These are phyloP conservation scores for Candida arabinofermentans DNA, from an alignment of 805 yeast genomes.

Conservation along the genomic window DNA sequence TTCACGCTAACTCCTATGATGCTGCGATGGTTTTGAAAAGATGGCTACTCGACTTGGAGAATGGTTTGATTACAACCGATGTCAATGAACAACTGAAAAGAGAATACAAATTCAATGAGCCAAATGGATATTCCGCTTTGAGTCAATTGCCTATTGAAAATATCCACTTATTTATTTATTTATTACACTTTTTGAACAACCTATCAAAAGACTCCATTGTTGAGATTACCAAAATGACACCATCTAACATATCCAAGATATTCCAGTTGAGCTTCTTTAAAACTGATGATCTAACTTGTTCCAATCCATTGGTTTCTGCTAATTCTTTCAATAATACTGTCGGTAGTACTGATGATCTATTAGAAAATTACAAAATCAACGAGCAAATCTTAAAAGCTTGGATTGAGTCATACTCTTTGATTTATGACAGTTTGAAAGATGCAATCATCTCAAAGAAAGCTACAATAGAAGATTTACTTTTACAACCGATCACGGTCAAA, in stretches of 20 bases:
- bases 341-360: constrained; percentile 25
- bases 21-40: constrained; percentile 35
- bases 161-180: constrained; percentile 28
- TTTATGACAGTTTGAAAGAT: constrained; percentile 12
- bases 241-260: constrained; percentile 34
- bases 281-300: constrained; percentile 24
- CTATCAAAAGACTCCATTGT: constrained; percentile 21
- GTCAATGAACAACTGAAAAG: constrained; percentile 20
- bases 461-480: constrained; percentile 12
- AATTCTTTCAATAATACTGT: constrained; percentile 6
- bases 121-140: constrained; percentile 6
- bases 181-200: constrained; percentile 25
- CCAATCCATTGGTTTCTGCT: constrained; percentile 13
- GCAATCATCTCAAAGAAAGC: constrained; percentile 3
- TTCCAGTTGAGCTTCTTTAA: constrained; percentile 36
- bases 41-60: constrained; percentile 30
- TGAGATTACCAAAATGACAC: constrained; percentile 33
- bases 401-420: constrained; percentile 20
- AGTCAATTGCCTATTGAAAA: constrained; percentile 26
- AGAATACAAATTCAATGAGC: neutral
- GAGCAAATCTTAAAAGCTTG: constrained; percentile 25
- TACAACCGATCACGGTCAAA: constrained; percentile 11
- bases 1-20: constrained; percentile 28
- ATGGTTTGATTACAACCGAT: constrained; percentile 26
- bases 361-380: constrained; percentile 26